Base-by-base conservation (phyloP, 495 filamentous ascomycete species). In the Penicilliopsis zonata region DNA sequence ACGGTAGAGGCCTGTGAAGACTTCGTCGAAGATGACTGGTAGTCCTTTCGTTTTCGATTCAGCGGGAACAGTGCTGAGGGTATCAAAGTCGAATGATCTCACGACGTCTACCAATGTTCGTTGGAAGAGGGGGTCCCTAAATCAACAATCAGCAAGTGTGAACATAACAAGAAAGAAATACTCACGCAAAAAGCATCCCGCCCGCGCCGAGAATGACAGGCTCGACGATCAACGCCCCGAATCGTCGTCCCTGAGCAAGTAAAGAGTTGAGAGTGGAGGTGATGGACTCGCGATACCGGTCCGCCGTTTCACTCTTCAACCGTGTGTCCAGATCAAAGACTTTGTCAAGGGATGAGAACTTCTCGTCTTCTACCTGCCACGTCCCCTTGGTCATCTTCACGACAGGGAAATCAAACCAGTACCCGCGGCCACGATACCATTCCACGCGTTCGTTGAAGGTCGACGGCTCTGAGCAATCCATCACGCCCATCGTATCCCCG, bases 1-100 rank as follows among this genome's bases (percentile, higher is more conserved):
- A 21, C 82, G 78, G 55, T 82, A 84, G 10, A 87, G 59, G 9
- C 82, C 82, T 1, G 80, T 85, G 58, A 87, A 86, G 19, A 87
- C 80, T 50, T 87, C 82, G 47, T 87, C 82, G 42, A 78, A 76
- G 46, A 87, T 65, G 18, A 87, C 55, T 0, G 82, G 82, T 13
- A 87, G 60, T 2, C 82, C 82, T n/a, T n/a, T n/a, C n/a, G n/a
- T n/a, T n/a, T n/a, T n/a, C n/a, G n/a, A n/a, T n/a, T n/a, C n/a
- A n/a, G n/a, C n/a, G n/a, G n/a, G n/a, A n/a, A n/a, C n/a, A n/a
- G n/a, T n/a, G n/a, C n/a, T n/a, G n/a, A n/a, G n/a, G n/a, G n/a
- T n/a, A n/a, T n/a, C n/a, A n/a, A n/a, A n/a, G n/a, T n/a, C n/a
- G n/a, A n/a, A n/a, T n/a, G n/a, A n/a, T n/a, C n/a, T n/a, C 21